phyloP scores from a whole-genome alignment of 306 rosid species.

The Pterocarpus santalinus region DNA sequence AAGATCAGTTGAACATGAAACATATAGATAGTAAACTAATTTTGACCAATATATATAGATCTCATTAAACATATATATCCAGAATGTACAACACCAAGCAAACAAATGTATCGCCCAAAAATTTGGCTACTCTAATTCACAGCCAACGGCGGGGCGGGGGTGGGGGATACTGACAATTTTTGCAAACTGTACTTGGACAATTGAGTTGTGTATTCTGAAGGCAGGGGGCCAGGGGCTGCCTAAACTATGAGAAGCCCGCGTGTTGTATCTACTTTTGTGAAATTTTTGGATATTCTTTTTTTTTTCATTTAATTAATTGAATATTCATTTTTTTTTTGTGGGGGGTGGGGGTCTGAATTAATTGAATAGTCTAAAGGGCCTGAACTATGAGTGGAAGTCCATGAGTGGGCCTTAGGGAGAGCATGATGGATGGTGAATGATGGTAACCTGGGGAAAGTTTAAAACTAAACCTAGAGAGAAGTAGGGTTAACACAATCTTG shows the following conservation, averaged over 20 bases:
- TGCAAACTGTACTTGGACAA: background rate
- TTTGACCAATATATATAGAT: background rate
- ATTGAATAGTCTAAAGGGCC: conserved; percentile 49
- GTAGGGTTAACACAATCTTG: conserved; percentile 72
- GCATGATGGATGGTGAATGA: conserved; percentile 80
- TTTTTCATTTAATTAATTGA: too few species aligned
- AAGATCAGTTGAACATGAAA: background rate
- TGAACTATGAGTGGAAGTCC: conserved; percentile 66
- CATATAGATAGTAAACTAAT: background rate
- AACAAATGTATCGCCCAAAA: background rate
- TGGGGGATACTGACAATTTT: background rate
- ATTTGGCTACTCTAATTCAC: background rate
- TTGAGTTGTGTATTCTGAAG: background rate
- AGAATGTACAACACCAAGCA: background rate
- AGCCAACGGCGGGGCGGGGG: background rate
- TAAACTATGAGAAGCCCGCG: background rate
- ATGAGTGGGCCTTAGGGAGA: conserved; percentile 73
- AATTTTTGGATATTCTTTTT: background rate
- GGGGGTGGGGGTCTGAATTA: background rate
- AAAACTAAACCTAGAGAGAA: conserved; percentile 74
- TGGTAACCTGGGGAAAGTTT: conserved; percentile 65
- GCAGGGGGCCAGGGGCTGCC: background rate
- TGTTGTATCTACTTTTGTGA: background rate
- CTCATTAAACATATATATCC: background rate
- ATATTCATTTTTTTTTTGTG: background rate